Base-by-base conservation (phyloP, 2,329 filamentous ascomycete species). In the Fusarium clavum region DNA sequence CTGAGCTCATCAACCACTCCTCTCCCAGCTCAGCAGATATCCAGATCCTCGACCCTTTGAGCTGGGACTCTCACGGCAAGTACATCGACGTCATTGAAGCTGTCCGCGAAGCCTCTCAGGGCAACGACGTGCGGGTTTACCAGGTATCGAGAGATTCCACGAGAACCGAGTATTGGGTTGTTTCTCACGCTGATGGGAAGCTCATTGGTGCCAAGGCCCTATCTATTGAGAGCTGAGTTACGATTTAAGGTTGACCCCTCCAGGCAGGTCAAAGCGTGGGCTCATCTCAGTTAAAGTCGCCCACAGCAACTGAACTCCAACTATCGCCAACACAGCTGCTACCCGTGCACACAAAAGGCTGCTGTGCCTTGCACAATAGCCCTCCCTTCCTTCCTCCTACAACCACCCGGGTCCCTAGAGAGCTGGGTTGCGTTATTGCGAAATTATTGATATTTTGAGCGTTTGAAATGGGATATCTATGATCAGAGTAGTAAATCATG, bases 141-240 rank as follows among this genome's bases (percentile, higher is more conserved):
- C 84, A 87, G 56, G 88, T 97, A 11, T 82, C 85, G 62, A 83
- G 88, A 73, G 89, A 87, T 46, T 83, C 83, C 14, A 88, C 90
- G 27, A 86, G 91, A 77, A 85, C 86, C 16, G 92, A 97, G 81
- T 97, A 97, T 80, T 97, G 91, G 86, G 83, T 97, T 62, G 82
- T 97, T 78, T 91, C 72, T 85, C 90, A 75, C 81, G 81, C 86
- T 53, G 86, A 85, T 14, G 86, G 84, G 20, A 87, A 85, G 80
- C 75, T 97, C 64, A 89, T 97, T 10, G 94, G 94, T 16, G 85
- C 91, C 59, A 95, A 93, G 85, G 92, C 91, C 13, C 82, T 93
- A 81, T 88, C 91, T 27, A 85, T 97, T 68, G 94, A 97, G 85
- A 81, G 76, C 55, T 78, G 34, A 30, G 29, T 30, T 30, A 30